Percentiles rank a stretch among this genome's conserved stretches.
These are phyloP conservation scores for Auricularia auricula-judae DNA, from an alignment of 768 basidiomycete species.

Conservation along the genomic window DNA sequence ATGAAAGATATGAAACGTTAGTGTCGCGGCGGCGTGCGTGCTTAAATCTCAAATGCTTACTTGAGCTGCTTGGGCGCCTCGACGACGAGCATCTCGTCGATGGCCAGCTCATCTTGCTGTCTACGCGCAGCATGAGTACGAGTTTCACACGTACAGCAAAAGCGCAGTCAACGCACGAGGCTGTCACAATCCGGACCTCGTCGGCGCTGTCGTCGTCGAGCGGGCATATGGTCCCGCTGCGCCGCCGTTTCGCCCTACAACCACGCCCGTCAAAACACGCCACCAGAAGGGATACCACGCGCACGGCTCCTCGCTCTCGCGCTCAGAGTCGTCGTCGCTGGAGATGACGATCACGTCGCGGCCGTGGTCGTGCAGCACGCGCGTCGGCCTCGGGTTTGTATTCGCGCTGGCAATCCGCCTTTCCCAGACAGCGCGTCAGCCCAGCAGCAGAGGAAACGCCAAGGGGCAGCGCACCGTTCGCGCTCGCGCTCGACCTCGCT, in stretches of 20 bases:
- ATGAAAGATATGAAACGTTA: too few relatives aligned
- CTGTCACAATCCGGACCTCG: not conserved
- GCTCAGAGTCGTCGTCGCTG: not conserved
- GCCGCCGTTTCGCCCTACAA: not conserved
- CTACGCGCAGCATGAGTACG: not conserved
- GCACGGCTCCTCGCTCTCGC: not conserved
- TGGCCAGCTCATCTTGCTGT: not conserved
- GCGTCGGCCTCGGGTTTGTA: not conserved
- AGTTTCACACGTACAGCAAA: not conserved
- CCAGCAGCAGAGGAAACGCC: too few relatives aligned
- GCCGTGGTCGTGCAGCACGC: not conserved
- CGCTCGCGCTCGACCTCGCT: not conserved
- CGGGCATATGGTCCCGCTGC: not conserved
- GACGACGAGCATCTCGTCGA: not conserved
- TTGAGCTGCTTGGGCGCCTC: not conserved
- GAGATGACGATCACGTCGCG: not conserved
- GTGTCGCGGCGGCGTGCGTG: too few relatives aligned
- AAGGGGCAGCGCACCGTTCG: not conserved
- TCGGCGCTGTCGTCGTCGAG: not conserved
- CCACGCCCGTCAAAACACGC: not conserved
- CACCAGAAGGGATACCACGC: not conserved
- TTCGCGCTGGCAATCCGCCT: too few relatives aligned
- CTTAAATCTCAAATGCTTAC: not conserved
- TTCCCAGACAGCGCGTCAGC: too few relatives aligned
- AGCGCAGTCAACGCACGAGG: not conserved